These are phyloP conservation scores for Pyronema omphalodes DNA, from an alignment of 495 filamentous ascomycete species.

Conservation along the genomic window DNA sequence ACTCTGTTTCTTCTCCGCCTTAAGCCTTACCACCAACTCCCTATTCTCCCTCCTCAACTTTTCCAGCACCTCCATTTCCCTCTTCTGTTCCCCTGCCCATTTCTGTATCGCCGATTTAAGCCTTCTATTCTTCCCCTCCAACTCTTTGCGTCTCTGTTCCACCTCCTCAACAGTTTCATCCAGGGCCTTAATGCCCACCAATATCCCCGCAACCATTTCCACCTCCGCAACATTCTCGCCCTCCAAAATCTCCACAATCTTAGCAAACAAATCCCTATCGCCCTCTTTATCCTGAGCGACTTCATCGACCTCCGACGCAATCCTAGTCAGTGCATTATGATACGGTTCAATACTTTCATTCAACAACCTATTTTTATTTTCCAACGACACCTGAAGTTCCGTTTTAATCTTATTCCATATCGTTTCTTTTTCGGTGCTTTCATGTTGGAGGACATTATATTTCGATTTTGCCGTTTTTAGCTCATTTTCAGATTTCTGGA, in stretches of 20 bases:
- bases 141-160: neutral
- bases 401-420: slow-evolving; percentile 11
- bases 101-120: slow-evolving; percentile 15
- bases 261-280: neutral
- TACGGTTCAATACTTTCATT: slow-evolving; percentile 1
- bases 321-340: slow-evolving; percentile 6
- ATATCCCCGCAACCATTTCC: neutral
- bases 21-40: slow-evolving; percentile 12
- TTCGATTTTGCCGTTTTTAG: slow-evolving; percentile 12
- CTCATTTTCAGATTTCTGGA: slow-evolving; percentile 9
- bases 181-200: neutral
- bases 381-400: neutral
- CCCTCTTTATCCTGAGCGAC: neutral
- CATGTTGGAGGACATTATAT: slow-evolving; percentile 16
- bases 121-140: slow-evolving; percentile 12
- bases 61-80: slow-evolving; percentile 11
- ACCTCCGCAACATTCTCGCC: neutral
- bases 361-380: neutral
- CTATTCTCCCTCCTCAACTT: slow-evolving; percentile 11
- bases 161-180: neutral
- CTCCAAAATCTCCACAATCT: neutral
- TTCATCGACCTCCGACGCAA: slow-evolving; percentile 11
- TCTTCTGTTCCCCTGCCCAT: slow-evolving; percentile 10
- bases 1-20: slow-evolving; percentile 21
- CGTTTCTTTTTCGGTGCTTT: slow-evolving; percentile 17